Conservation (phyloP, 2,329 filamentous ascomycete genomes). For the Nannizziopsis barbatae region DNA sequence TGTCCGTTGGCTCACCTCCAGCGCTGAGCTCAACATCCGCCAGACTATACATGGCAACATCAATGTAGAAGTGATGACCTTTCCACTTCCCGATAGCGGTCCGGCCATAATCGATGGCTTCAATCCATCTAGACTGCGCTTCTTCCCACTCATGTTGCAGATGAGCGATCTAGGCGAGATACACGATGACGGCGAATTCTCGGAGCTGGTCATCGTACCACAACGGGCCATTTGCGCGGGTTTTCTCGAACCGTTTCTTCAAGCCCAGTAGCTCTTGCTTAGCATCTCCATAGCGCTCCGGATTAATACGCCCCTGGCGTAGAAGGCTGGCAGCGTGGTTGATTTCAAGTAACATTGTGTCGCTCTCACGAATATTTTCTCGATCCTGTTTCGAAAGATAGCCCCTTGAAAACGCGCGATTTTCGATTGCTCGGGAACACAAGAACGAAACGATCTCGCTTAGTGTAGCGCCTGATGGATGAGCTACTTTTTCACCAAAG, state of each 20-base stretch:
- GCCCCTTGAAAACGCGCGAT: constrained; percentile 2
- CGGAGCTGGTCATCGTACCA: constrained; percentile 10
- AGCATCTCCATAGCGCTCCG: constrained; percentile 2
- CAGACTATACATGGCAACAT: constrained; percentile 7
- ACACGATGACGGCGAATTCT: constrained; percentile 6
- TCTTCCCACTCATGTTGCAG: constrained; percentile 2
- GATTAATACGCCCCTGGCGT: constrained; percentile 1
- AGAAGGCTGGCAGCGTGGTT: constrained; percentile 7
- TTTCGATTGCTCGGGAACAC: constrained; percentile 6
- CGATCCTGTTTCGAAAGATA: not conserved
- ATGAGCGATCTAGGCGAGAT: constrained; percentile 9
- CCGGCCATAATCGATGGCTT: constrained; percentile 8
- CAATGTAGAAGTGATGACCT: constrained; percentile 3
- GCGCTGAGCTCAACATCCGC: constrained; percentile 3
- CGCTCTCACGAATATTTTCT: constrained; percentile 5
- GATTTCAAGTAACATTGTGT: constrained; percentile 10
- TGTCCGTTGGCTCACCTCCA: not conserved
- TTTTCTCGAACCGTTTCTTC: constrained; percentile 6
- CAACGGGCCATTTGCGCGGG: not conserved
- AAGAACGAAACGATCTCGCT: constrained; percentile 5
- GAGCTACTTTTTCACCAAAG: not conserved
- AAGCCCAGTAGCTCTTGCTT: not conserved
- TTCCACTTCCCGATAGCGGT: not conserved
- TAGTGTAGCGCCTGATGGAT: not conserved
- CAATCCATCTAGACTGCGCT: constrained; percentile 2